Conservation (phyloP, 169 alveolate species). For the Eimeria zaria region DNA sequence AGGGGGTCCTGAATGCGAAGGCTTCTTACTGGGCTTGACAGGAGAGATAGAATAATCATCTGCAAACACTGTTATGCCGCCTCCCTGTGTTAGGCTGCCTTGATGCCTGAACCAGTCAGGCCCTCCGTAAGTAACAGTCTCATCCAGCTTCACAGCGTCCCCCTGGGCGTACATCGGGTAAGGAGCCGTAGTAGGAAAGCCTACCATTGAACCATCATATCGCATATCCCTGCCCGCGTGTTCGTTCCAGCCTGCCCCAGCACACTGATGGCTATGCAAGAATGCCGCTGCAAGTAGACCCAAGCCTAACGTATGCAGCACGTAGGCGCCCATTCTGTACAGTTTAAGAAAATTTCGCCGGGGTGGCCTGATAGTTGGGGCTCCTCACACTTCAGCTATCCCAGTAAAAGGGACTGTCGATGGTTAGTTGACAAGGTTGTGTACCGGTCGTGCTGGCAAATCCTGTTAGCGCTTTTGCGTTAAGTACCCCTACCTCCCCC, state of each 20-base stretch:
- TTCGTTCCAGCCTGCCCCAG: constrained; percentile 16
- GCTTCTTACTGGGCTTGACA: no score
- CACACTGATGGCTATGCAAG: not conserved
- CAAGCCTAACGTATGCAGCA: not conserved
- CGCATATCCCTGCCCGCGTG: not conserved
- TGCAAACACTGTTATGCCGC: not conserved
- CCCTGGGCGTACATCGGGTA: not conserved
- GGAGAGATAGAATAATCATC: not conserved
- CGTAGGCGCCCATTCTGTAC: not conserved
- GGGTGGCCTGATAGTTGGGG: not conserved
- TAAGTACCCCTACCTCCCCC: not conserved
- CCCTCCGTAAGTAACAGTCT: not conserved
- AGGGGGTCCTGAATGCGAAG: not conserved
- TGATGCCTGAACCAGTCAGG: not conserved
- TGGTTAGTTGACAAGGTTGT: not conserved
- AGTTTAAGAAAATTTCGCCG: not conserved
- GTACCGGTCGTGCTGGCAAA: not conserved
- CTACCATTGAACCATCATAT: not conserved
- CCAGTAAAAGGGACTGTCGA: not conserved
- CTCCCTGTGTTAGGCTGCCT: not conserved
- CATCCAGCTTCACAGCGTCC: not conserved
- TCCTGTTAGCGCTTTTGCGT: not conserved
- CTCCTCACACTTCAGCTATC: not conserved
- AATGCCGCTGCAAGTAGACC: not conserved
- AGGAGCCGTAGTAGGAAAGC: not conserved